A percentile compares a stretch with the other conserved stretches of the same genome.
These are phyloP conservation scores for Sesbania bispinosa DNA, from an alignment of 306 rosid genomes.

Conservation along the genomic window DNA sequence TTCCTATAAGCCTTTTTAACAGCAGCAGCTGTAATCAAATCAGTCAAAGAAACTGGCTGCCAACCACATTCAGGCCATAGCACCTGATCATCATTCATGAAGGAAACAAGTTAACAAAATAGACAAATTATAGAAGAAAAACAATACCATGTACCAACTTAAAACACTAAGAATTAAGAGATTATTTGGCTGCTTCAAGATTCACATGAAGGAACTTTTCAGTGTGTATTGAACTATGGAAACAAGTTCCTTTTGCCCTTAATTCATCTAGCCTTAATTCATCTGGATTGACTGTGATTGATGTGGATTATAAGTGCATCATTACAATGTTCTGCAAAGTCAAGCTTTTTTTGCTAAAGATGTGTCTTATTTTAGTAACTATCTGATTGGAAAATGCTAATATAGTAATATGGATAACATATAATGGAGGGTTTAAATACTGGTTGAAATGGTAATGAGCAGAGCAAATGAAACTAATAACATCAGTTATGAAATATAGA, in stretches of 20 bases:
- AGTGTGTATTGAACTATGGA: background rate
- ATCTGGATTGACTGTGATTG: background rate
- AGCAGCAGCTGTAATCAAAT: slow-evolving; percentile 66
- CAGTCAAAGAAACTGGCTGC: slow-evolving; percentile 93
- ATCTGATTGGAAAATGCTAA: background rate
- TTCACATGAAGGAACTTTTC: slow-evolving; percentile 2
- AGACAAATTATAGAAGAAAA: background rate
- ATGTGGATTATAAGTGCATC: background rate
- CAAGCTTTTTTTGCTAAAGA: background rate
- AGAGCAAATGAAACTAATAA: background rate
- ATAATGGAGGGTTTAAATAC: slow-evolving; percentile 10
- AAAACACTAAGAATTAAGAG: background rate
- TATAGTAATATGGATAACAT: background rate
- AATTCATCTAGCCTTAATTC: background rate
- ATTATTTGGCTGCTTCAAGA: slow-evolving; percentile 6
- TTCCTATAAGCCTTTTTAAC: slow-evolving; percentile 87
- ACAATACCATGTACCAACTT: background rate
- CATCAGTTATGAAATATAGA: background rate
- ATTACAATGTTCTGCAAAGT: background rate
- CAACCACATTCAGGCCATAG: slow-evolving; percentile 98
- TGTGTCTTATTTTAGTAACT: background rate
- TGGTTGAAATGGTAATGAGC: background rate
- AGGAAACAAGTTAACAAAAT: slow-evolving; percentile 25
- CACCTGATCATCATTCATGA: slow-evolving; percentile 61
- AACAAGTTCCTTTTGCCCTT: background rate